A percentile compares a stretch with the other conserved stretches of the same genome.
Conservation (phyloP, 2,329 filamentous ascomycete species). For the Paracorniculantispora psalliotae region DNA sequence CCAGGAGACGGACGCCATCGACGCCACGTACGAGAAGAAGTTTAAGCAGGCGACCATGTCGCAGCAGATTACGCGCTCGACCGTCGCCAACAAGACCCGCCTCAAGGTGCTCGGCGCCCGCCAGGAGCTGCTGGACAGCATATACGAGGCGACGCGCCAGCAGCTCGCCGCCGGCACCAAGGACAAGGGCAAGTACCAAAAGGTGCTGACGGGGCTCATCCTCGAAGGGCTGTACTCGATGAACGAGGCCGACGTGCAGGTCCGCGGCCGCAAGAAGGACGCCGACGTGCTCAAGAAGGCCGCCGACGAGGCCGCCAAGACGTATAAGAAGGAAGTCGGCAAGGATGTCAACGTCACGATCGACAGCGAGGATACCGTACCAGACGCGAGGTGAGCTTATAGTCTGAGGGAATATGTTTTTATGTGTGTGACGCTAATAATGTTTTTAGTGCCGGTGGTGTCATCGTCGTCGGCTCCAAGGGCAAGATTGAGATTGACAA, state of each 20-base stretch:
- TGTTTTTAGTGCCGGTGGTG: constrained; percentile 67
- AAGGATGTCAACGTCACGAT: constrained; percentile 66
- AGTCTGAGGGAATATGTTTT: neutral
- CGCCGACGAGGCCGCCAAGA: constrained; percentile 67
- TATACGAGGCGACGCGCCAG: constrained; percentile 77
- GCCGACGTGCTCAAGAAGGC: constrained; percentile 71
- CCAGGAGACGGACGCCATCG: constrained; percentile 89
- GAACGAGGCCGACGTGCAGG: constrained; percentile 68
- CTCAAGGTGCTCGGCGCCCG: constrained; percentile 81
- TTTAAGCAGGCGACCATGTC: constrained; percentile 98
- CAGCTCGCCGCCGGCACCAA: constrained; percentile 61
- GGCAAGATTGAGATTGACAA: constrained; percentile 99
- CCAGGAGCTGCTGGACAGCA: constrained; percentile 83
- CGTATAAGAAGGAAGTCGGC: constrained; percentile 76
- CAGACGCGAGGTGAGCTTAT: constrained; percentile 74
- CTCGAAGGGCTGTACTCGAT: constrained; percentile 88
- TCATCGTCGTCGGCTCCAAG: constrained; percentile 70
- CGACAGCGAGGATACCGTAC: constrained; percentile 73
- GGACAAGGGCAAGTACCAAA: constrained; percentile 70
- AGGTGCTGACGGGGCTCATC: constrained; percentile 71
- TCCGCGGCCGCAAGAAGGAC: constrained; percentile 78
- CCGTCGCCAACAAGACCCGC: constrained; percentile 91
- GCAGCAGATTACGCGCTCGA: constrained; percentile 97
- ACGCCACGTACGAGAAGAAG: constrained; percentile 93
- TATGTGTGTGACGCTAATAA: neutral